Conservation (phyloP, 2,329 filamentous ascomycete species). For the Aspergillus sergii region DNA sequence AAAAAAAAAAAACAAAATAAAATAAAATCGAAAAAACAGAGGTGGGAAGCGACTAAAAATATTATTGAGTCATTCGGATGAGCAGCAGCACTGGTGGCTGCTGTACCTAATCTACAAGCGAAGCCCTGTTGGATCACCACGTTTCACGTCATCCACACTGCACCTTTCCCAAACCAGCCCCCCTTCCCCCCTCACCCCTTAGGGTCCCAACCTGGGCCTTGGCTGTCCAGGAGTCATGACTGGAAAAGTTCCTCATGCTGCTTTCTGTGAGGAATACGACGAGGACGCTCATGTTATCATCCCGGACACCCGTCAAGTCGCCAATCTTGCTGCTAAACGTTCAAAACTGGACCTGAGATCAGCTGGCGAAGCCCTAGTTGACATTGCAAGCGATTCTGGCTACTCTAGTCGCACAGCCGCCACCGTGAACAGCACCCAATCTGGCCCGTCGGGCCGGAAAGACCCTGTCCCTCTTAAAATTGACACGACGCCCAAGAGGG, state of each 20-base stretch:
- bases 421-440: conserved; percentile 56
- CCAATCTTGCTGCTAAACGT: conserved; percentile 55
- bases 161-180: conserved; percentile 25
- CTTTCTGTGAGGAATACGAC: conserved; percentile 53
- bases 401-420: conserved; percentile 63
- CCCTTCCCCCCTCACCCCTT: conserved; percentile 18
- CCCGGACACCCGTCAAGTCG: conserved; percentile 51
- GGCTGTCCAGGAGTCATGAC: conserved; percentile 40
- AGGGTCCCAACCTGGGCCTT: conserved; percentile 31
- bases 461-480: conserved; percentile 41
- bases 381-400: conserved; percentile 62
- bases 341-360: conserved; percentile 46
- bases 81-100: conserved; percentile 24
- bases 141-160: conserved; percentile 31
- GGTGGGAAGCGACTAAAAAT: conserved; percentile 7
- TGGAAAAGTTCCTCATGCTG: conserved; percentile 42
- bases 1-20: conserved; percentile 8
- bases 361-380: conserved; percentile 39
- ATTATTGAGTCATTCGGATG: conserved; percentile 25
- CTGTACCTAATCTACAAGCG: conserved; percentile 22
- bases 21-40: conserved; percentile 9
- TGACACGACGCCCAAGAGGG: conserved; percentile 36
- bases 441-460: conserved; percentile 48
- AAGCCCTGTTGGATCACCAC: conserved; percentile 30
- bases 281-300: conserved; percentile 46